Evolutionary conservation across 495 filamentous ascomycete species (phyloP).

Genomic region (Aspergillus bridgeri): DNA sequence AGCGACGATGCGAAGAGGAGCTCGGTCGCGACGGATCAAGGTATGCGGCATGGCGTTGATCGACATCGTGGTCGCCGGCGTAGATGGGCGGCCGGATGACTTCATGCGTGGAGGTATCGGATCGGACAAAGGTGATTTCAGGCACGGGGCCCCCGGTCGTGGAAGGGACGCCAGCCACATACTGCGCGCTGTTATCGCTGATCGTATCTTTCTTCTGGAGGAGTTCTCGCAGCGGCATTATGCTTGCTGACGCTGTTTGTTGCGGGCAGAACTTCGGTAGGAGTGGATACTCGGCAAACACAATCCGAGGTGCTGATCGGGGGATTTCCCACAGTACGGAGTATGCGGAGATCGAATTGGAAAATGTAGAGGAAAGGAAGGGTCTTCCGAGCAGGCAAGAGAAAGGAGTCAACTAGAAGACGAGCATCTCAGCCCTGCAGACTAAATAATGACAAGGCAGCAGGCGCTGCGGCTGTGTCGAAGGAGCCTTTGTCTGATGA

Average conservation of each 20-base stretch:
- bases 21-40: slow-evolving; percentile 16
- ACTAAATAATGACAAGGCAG: slow-evolving; percentile 1
- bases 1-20: slow-evolving; percentile 43
- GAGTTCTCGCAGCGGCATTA: slow-evolving; percentile 70
- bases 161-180: slow-evolving; percentile 6
- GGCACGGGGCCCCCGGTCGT: slow-evolving; percentile 41
- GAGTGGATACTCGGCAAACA: neutral
- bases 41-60: slow-evolving; percentile 18
- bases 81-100: slow-evolving; percentile 63
- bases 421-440: neutral
- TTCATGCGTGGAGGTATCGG: slow-evolving; percentile 77
- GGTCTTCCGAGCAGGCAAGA: neutral
- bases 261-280: neutral
- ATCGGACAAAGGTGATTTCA: slow-evolving; percentile 79
- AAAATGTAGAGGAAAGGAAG: neutral
- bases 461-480: slow-evolving; percentile 12
- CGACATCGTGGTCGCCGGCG: slow-evolving; percentile 33
- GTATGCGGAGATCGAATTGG: neutral
- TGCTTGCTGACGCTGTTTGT: neutral
- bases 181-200: slow-evolving; percentile 24
- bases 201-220: slow-evolving; percentile 70
- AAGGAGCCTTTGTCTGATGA: neutral
- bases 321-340: neutral
- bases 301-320: neutral
- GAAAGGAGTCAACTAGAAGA: neutral